Evolutionary conservation across 805 yeast genomes (phyloP).

Genomic region (Wickerhamiella cacticola): DNA sequence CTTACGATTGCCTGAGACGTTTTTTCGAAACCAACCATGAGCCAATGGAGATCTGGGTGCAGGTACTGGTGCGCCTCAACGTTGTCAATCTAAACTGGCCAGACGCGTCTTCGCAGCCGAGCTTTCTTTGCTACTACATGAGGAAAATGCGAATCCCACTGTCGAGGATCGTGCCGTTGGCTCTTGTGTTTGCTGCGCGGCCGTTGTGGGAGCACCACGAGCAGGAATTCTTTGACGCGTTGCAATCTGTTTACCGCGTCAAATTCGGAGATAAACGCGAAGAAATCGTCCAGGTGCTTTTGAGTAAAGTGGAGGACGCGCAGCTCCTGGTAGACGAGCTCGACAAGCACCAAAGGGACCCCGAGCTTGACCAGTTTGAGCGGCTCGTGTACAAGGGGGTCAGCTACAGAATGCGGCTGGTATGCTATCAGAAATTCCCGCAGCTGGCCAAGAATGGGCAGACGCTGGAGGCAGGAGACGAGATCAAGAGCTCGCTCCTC

Average conservation of each 20-base stretch:
- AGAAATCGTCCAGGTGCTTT: not conserved
- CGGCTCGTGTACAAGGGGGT: not conserved
- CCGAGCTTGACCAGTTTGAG: constrained; percentile 4
- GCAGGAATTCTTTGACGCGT: not conserved
- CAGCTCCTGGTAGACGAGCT: not conserved
- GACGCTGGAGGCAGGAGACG: not conserved
- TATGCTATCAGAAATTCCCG: constrained; percentile 1
- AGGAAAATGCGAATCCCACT: not conserved
- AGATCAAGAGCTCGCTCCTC: not conserved
- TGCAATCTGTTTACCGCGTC: not conserved
- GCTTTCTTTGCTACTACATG: not conserved
- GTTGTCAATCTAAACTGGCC: not conserved
- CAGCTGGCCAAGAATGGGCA: not conserved
- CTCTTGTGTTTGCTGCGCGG: not conserved
- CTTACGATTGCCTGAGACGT: not conserved
- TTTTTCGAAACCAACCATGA: not conserved
- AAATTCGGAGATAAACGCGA: not conserved
- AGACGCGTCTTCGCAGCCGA: no score
- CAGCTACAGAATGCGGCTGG: not conserved
- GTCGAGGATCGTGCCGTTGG: not conserved
- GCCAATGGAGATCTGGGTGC: constrained; percentile 5
- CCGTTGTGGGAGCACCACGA: not conserved
- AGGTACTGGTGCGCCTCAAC: not conserved
- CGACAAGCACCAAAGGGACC: not conserved
- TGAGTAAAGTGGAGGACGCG: not conserved